A percentile compares a stretch with the other conserved stretches of the same genome.
Conservation (phyloP, 148 eudicot species). For the Arctostaphylos glauca region DNA sequence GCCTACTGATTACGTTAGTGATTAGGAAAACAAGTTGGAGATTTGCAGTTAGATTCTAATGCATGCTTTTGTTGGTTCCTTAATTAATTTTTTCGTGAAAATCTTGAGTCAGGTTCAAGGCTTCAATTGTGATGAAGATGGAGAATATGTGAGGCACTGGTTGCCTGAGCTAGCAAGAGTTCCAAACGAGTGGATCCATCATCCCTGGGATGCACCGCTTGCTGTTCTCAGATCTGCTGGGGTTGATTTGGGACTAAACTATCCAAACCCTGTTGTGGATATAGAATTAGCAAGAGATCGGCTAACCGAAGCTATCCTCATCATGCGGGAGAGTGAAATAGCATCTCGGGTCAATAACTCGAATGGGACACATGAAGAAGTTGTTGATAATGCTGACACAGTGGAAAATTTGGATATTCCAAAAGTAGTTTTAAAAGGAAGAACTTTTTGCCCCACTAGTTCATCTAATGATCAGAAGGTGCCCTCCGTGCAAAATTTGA, state of each 20-base stretch:
- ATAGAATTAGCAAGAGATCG: slow-evolving; percentile 66
- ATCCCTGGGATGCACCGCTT: slow-evolving; percentile 89
- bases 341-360: slow-evolving; percentile 34
- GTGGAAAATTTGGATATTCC: slow-evolving; percentile 31
- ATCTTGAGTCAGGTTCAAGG: slow-evolving; percentile 71
- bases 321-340: slow-evolving; percentile 61
- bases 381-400: slow-evolving; percentile 57
- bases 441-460: slow-evolving; percentile 36
- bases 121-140: slow-evolving; percentile 76
- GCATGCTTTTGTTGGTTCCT: neutral
- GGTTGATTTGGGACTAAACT: slow-evolving; percentile 79
- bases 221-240: slow-evolving; percentile 78
- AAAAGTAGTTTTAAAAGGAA: slow-evolving; percentile 42
- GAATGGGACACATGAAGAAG: slow-evolving; percentile 57
- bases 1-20: neutral
- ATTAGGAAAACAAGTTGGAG: slow-evolving; percentile 5
- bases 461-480: slow-evolving; percentile 87
- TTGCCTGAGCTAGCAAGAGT: slow-evolving; percentile 88
- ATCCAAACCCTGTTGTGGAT: slow-evolving; percentile 80
- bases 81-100: neutral
- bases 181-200: slow-evolving; percentile 98
- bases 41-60: neutral
- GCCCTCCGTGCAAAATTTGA: slow-evolving; percentile 54
- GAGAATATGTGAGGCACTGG: slow-evolving; percentile 89
- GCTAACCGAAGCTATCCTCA: slow-evolving; percentile 54